phyloP scores from a whole-genome alignment of 2,329 filamentous ascomycete genomes.

The Aspergillus vadensis region DNA sequence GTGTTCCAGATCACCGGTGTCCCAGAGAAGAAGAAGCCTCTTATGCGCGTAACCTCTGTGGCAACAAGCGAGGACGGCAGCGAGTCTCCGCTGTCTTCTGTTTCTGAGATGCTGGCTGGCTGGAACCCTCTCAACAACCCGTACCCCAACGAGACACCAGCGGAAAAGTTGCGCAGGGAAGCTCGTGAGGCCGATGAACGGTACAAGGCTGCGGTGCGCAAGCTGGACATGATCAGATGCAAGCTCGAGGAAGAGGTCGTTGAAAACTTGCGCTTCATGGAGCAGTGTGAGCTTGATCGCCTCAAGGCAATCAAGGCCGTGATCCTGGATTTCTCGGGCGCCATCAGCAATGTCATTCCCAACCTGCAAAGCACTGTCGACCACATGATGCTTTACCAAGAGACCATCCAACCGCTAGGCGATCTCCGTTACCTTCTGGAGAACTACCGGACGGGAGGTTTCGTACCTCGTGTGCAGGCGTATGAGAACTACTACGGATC shows the following conservation, averaged over 20 bases:
- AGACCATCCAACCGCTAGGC: conserved; percentile 90
- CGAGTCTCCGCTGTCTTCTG: conserved; percentile 81
- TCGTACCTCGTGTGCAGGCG: conserved; percentile 82
- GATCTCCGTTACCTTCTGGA: conserved; percentile 93
- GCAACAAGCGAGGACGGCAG: conserved; percentile 60
- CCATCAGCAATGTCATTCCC: conserved; percentile 96
- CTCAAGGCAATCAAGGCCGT: conserved; percentile 98
- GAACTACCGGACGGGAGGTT: conserved; percentile 94
- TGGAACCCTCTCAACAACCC: conserved; percentile 93
- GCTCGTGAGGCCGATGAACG: conserved; percentile 87
- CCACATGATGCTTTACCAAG: conserved; percentile 98
- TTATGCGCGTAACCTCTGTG: conserved; percentile 74
- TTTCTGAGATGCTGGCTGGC: conserved; percentile 84
- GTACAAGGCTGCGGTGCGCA: conserved; percentile 84
- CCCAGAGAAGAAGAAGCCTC: conserved; percentile 78
- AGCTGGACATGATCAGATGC: conserved; percentile 87
- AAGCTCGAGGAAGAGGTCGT: conserved; percentile 95
- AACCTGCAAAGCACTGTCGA: conserved; percentile 94
- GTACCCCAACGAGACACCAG: conserved; percentile 89
- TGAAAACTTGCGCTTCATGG: conserved; percentile 89
- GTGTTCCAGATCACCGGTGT: conserved; percentile 85
- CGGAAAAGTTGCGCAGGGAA: conserved; percentile 83
- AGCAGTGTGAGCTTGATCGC: conserved; percentile 93
- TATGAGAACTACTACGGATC: conserved; percentile 99
- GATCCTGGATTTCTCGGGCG: conserved; percentile 93